Evolutionary conservation across 495 filamentous ascomycete genomes (phyloP), one percentile per base, ranked within the genome.

Genomic region (Aspergillus bridgeri): DNA sequence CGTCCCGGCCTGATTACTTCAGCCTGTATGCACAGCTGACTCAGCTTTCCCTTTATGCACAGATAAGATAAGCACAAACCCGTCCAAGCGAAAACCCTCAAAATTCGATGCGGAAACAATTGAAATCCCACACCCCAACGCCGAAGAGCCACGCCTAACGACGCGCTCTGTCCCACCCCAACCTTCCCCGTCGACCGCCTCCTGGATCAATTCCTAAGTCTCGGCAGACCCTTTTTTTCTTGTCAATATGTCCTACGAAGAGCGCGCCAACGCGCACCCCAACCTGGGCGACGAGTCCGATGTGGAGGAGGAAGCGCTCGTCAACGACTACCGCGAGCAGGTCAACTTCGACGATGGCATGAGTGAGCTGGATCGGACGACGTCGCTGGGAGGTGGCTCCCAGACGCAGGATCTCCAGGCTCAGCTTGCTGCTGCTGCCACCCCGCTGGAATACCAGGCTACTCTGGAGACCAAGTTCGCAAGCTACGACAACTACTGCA

Each of bases 401-500:
- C 69, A 79, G 62, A 60, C 88, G 80, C 80, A 86, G 64, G 94
- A 98, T 69, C 90, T 98, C 64, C 92, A 97, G 74, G 87, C 89
- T 64, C 88, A 92, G 76, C 81, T 98, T 51, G 83, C 83, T 48
- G 89, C 90, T 60, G 95, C 95, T 53, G 94, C 94, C 61, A 92
- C 91, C 70, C 94, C 95, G 49, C 78, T 98, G 64, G 94, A 98
- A 67, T 97, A 92, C 78, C 88, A 91, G 66, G 95, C 95, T 38
- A 89, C 90, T 18, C 81, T 98, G 55, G 93, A 96, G 73, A 89
- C 87, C 69, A 97, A 97, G 75, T 96, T 98, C 78, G 83, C 86
- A 67, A 98, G 94, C 79, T 98, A 98, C 81, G 95, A 98, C 76
- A 90, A 91, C 73, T 98, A 98, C 82, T 98, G 95, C 87, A 94